Evolutionary conservation across 2,329 filamentous ascomycete species (phyloP).

Genomic region (Microdochium nivale): DNA sequence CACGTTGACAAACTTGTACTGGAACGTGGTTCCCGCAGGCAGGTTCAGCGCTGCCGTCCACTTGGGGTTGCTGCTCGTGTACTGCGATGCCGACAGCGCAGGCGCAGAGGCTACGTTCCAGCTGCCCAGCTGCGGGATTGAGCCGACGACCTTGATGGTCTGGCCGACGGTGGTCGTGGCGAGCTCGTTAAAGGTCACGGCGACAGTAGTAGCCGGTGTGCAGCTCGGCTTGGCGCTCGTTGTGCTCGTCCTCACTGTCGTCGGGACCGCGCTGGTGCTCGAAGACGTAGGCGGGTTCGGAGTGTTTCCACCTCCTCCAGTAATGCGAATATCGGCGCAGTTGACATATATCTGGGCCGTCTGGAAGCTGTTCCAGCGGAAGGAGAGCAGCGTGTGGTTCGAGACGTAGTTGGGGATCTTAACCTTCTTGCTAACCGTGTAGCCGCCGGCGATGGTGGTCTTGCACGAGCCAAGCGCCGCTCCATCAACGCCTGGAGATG

Average conservation of each 20-base stretch:
- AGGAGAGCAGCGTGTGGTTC: conserved; percentile 40
- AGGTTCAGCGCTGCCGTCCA: conserved; percentile 36
- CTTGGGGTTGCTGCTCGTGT: conserved; percentile 22
- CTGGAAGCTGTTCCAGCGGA: conserved; percentile 47
- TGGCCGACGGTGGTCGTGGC: conserved; percentile 31
- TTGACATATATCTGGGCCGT: conserved; percentile 43
- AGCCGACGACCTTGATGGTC: conserved; percentile 32
- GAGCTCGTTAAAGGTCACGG: conserved; percentile 26
- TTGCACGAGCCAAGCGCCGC: conserved; percentile 33
- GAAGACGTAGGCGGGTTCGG: conserved; percentile 41
- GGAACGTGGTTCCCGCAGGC: conserved; percentile 30
- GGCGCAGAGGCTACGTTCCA: conserved; percentile 33
- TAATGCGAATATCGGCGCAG: conserved; percentile 36
- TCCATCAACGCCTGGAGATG: conserved; percentile 30
- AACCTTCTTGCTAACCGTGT: conserved; percentile 42
- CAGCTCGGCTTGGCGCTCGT: background rate
- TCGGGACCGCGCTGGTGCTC: conserved; percentile 28
- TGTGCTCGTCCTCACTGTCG: conserved; percentile 22
- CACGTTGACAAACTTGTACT: conserved; percentile 43
- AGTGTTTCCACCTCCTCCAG: background rate
- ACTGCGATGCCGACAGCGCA: conserved; percentile 27
- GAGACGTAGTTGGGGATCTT: conserved; percentile 38
- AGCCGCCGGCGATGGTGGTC: conserved; percentile 43
- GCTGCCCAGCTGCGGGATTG: conserved; percentile 28
- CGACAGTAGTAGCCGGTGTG: conserved; percentile 13